These are phyloP conservation scores for Sporisorium sorghi DNA, from an alignment of 1,284 basidiomycete genomes.

Conservation along the genomic window DNA sequence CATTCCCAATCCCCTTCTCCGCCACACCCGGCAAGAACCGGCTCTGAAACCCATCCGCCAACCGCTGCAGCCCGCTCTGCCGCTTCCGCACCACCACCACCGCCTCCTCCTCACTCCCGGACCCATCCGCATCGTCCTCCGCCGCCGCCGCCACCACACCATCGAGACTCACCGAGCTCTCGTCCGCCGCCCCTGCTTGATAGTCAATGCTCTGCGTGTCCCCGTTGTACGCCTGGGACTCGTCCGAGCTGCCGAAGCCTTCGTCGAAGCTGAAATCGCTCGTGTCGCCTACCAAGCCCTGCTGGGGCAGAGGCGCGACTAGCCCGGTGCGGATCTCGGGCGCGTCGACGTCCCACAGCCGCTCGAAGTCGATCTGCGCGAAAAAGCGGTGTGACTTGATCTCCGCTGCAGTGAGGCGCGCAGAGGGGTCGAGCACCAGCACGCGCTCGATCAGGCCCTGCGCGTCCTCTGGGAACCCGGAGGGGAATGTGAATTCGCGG, in stretches of 20 bases:
- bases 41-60: constrained; percentile 33
- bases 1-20: not conserved
- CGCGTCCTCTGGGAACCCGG: constrained; percentile 71
- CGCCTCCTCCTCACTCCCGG: too few relatives aligned
- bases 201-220: constrained; percentile 44
- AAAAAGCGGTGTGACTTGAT: constrained; percentile 61
- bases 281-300: constrained; percentile 6
- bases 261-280: constrained; percentile 54
- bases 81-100: constrained; percentile 8
- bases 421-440: constrained; percentile 67
- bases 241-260: constrained; percentile 38
- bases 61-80: constrained; percentile 34
- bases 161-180: constrained; percentile 3
- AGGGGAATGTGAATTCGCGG: constrained; percentile 72
- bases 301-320: constrained; percentile 16
- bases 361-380: constrained; percentile 38
- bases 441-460: constrained; percentile 71
- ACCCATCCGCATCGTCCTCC: constrained; percentile 34
- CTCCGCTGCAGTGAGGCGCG: constrained; percentile 33
- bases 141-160: not conserved
- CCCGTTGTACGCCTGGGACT: constrained; percentile 38
- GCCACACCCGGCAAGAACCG: constrained; percentile 16
- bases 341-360: constrained; percentile 49
- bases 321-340: constrained; percentile 49
- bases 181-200: constrained; percentile 12